A percentile compares a stretch with the other conserved stretches of the same genome.
These are phyloP conservation scores for Orbilia javanica DNA, from an alignment of 2,329 filamentous ascomycete genomes.

Conservation along the genomic window DNA sequence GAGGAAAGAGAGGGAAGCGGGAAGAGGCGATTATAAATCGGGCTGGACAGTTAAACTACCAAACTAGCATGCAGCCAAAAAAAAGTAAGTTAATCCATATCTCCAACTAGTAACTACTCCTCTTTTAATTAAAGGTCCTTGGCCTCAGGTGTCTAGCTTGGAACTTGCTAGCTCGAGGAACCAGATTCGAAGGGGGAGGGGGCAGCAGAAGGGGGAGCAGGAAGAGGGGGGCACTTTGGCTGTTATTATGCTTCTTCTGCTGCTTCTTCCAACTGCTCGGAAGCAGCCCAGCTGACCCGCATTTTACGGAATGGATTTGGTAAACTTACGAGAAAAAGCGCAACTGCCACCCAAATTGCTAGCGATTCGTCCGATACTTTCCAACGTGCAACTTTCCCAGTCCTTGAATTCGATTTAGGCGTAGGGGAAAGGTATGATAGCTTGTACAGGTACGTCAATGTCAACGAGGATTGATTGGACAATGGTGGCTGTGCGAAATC, in stretches of 20 bases:
- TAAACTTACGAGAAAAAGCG: conserved; percentile 55
- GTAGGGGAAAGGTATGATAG: conserved; percentile 7
- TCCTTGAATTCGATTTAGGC: background rate
- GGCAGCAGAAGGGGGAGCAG: background rate
- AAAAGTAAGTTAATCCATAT: background rate
- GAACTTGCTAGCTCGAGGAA: background rate
- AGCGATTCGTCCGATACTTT: conserved; percentile 41
- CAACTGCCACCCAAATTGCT: conserved; percentile 12
- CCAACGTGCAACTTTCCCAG: conserved; percentile 11
- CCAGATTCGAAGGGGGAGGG: background rate
- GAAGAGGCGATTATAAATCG: conserved; percentile 34
- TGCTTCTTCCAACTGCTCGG: conserved; percentile 17
- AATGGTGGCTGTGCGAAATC: conserved; percentile 51
- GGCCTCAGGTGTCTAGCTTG: background rate
- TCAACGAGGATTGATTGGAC: conserved; percentile 10
- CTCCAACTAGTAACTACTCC: background rate
- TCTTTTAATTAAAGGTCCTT: background rate
- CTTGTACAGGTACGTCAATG: conserved; percentile 19
- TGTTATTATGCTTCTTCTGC: background rate
- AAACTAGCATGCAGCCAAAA: background rate
- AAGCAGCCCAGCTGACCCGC: conserved; percentile 50
- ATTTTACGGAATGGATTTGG: conserved; percentile 57
- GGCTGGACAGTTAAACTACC: background rate
- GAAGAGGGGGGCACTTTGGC: background rate
- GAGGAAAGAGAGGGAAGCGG: conserved; percentile 1